Evolutionary conservation across 306 rosid genomes (phyloP).

Genomic region (Vigna nakashimae): DNA sequence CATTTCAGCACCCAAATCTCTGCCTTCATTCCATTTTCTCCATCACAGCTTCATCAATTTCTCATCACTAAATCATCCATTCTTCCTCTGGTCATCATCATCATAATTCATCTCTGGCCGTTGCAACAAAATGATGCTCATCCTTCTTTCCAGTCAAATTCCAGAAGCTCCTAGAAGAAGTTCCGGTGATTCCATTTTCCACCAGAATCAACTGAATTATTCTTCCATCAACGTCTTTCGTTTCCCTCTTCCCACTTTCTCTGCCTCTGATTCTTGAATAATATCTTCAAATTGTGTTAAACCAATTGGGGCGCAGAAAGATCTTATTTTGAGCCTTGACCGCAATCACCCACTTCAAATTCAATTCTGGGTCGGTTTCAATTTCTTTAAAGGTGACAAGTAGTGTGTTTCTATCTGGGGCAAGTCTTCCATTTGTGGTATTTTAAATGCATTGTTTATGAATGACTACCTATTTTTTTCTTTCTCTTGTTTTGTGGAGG

Average conservation of each 20-base stretch:
- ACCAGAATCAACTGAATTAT: too few relatives aligned
- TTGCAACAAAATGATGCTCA: too few relatives aligned
- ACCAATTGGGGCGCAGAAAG: slow-evolving; percentile 32
- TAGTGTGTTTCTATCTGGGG: slow-evolving; percentile 43
- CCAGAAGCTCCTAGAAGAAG: too few relatives aligned
- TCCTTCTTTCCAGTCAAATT: too few relatives aligned
- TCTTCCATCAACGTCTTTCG: neutral
- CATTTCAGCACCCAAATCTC: too few relatives aligned
- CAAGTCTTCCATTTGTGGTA: slow-evolving; percentile 32
- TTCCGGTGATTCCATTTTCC: too few relatives aligned
- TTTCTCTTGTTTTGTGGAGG: slow-evolving; percentile 52
- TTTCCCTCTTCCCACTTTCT: neutral
- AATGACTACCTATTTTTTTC: neutral
- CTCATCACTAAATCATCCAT: too few relatives aligned
- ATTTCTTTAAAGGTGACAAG: slow-evolving; percentile 23
- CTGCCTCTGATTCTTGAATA: slow-evolving; percentile 17
- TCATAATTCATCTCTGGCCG: too few relatives aligned
- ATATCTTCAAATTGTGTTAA: slow-evolving; percentile 36
- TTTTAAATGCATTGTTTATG: slow-evolving; percentile 36
- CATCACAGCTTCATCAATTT: too few relatives aligned
- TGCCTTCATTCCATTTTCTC: too few relatives aligned
- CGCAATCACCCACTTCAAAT: slow-evolving; percentile 16
- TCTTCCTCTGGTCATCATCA: too few relatives aligned
- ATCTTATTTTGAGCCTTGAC: slow-evolving; percentile 36
- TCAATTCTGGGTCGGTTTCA: slow-evolving; percentile 46